Evolutionary conservation across 139 green algal species (phyloP), one percentile per base, ranked within the genome.

Genomic region (Raphidocelis subcapitata): DNA sequence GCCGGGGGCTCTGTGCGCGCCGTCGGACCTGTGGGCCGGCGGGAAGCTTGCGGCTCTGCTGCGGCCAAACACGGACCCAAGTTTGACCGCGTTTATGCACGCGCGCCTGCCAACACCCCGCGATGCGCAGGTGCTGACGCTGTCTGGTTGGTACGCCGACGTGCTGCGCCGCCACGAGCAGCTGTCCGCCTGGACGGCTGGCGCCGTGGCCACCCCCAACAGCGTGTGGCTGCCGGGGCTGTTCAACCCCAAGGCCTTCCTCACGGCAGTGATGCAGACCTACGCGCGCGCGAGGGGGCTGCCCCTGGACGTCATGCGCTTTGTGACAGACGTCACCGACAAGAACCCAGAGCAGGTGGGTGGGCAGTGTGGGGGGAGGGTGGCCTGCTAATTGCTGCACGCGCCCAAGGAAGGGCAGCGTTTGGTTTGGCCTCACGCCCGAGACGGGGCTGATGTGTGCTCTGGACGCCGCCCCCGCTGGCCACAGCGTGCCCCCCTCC

Each of bases 191-290:
- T 96, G 91, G 91, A 94, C 89, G 1, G 44, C 74, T 5, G 85
- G 86, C 66, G 81, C 75, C 49, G 77, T 94, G 21, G 65, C 85
- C 41, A 87, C 80, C 20, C 91, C 89, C 23, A 67, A 80, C 57
- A 84, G 44, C 36, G 85, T 94, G 23, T 96, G 91, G 89, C 81
- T 96, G 33, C 85, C 88, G 36, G 89, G 89, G 16, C 71, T 96
- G 33, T 94, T 96, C 82, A 96, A 96, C 79, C 85, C 91, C 64
- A 94, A 96, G 88, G 91, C 91, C 33, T 96, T 94, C 84, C 74
- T 96, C 31, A 94, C 91, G 3, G 88, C 91, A 10, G 91, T 77
- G 41, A 93, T 94, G 87, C 91, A 96, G 86, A 92, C 85, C 26
- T 94, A 91, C 72, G 91, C 91, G 5, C 88, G 91, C 37, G 83